phyloP scores from a whole-genome alignment of 805 yeast genomes.

The Lipomyces mesembrius region DNA sequence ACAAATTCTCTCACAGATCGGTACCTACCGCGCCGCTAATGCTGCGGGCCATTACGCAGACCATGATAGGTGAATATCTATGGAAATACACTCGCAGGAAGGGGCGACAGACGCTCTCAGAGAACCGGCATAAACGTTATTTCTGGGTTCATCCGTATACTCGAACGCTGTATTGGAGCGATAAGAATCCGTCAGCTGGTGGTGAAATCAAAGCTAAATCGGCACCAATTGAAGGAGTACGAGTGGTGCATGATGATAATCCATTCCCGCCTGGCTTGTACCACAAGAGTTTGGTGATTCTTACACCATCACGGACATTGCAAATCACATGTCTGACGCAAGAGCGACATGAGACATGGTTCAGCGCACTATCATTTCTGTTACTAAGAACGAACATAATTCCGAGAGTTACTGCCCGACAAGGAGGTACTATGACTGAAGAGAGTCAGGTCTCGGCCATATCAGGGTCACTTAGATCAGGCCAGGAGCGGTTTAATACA shows the following conservation, averaged over 20 bases:
- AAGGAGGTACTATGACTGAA: neutral
- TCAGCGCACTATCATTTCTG: slow-evolving; percentile 75
- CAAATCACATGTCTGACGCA: slow-evolving; percentile 87
- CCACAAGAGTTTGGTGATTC: slow-evolving; percentile 80
- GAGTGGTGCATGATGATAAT: slow-evolving; percentile 79
- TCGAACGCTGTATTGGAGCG: slow-evolving; percentile 87
- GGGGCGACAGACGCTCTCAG: slow-evolving; percentile 65
- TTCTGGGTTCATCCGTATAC: slow-evolving; percentile 98
- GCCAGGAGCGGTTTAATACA: neutral
- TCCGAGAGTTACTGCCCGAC: slow-evolving; percentile 37
- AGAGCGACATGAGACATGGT: slow-evolving; percentile 90
- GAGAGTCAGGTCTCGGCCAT: neutral
- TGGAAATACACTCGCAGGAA: slow-evolving; percentile 83
- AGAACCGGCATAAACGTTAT: slow-evolving; percentile 83
- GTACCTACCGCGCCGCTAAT: slow-evolving; percentile 56
- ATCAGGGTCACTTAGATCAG: neutral
- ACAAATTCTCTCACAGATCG: neutral
- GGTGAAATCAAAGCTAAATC: slow-evolving; percentile 68
- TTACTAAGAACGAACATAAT: slow-evolving; percentile 48
- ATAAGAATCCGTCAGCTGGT: slow-evolving; percentile 74
- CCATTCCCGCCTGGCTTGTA: slow-evolving; percentile 88
- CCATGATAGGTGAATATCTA: slow-evolving; percentile 89
- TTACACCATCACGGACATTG: slow-evolving; percentile 65
- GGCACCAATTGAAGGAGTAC: slow-evolving; percentile 77
- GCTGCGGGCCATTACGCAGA: slow-evolving; percentile 86